These are phyloP conservation scores for Litsea cubeba DNA, from an alignment of 164 flowering plant species.

Conservation along the genomic window DNA sequence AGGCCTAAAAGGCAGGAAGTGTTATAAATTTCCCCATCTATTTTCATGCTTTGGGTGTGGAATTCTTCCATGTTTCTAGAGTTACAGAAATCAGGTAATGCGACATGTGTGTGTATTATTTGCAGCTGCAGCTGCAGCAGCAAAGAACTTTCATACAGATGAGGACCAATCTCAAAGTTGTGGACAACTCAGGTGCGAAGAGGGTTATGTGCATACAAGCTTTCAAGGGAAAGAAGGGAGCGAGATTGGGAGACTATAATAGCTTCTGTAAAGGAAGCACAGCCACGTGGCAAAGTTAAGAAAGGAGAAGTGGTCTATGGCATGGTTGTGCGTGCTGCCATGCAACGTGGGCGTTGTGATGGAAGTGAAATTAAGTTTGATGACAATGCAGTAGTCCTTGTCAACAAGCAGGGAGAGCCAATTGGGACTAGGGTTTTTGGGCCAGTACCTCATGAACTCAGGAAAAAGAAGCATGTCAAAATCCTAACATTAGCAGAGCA, in stretches of 20 bases:
- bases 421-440: constrained; percentile 83
- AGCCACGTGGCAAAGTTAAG: constrained; percentile 82
- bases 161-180: constrained; percentile 89
- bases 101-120: background rate
- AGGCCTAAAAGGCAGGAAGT: too few species aligned
- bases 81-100: background rate
- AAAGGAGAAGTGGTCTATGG: constrained; percentile 55
- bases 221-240: constrained; percentile 71
- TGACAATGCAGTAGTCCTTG: constrained; percentile 85
- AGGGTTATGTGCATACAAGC: constrained; percentile 83
- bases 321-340: constrained; percentile 94
- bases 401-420: constrained; percentile 87
- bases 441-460: constrained; percentile 83
- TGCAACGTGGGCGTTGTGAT: constrained; percentile 75
- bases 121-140: constrained; percentile 32
- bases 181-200: constrained; percentile 89
- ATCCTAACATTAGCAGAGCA: constrained; percentile 75
- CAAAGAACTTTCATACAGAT: constrained; percentile 80
- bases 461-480: constrained; percentile 82
- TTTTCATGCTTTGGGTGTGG: background rate
- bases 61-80: background rate
- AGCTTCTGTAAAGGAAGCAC: constrained; percentile 87
- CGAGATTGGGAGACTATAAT: constrained; percentile 84
- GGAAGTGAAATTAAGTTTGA: constrained; percentile 89
- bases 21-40: background rate